Percentiles rank a stretch among this genome's conserved stretches.
Evolutionary conservation across 75 land plant species (phyloP).

Genomic region (Cupressus sempervirens): DNA sequence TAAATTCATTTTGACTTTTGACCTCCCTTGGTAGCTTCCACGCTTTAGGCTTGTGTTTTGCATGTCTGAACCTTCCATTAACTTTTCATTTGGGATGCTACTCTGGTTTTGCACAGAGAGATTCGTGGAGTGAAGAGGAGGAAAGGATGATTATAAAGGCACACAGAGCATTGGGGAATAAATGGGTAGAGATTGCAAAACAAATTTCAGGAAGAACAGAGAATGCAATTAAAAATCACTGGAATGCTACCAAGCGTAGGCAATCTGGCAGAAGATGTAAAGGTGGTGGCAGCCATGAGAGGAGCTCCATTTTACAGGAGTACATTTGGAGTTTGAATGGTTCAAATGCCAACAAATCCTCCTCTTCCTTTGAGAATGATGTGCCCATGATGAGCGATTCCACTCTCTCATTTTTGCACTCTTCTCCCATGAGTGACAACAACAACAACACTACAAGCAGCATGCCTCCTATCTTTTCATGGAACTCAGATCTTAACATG

Average conservation of each 20-base stretch:
- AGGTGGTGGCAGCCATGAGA: not conserved
- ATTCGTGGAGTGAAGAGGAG: constrained; percentile 66
- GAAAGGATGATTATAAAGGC: constrained; percentile 57
- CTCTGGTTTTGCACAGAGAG: constrained; percentile 32
- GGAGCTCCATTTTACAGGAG: constrained; percentile 16
- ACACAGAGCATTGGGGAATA: constrained; percentile 58
- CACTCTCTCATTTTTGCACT: not conserved
- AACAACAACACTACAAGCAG: not conserved
- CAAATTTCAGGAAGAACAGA: constrained; percentile 76
- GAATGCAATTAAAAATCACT: constrained; percentile 80
- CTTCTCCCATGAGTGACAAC: not conserved
- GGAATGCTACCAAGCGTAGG: constrained; percentile 81
- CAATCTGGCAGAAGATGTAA: constrained; percentile 31
- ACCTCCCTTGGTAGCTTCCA: not conserved
- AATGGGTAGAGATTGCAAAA: constrained; percentile 88
- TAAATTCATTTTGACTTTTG: not conserved
- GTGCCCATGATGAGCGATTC: not conserved
- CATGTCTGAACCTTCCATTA: no score
- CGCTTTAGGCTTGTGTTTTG: no score
- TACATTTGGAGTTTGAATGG: constrained; percentile 19
- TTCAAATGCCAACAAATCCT: not conserved
- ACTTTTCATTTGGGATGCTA: not conserved
- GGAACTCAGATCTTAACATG: not conserved
- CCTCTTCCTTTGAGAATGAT: not conserved
- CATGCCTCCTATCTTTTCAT: not conserved